These are phyloP conservation scores for Hyphochytrium catenoides DNA, from an alignment of 352 stramenopile species.

Conservation along the genomic window DNA sequence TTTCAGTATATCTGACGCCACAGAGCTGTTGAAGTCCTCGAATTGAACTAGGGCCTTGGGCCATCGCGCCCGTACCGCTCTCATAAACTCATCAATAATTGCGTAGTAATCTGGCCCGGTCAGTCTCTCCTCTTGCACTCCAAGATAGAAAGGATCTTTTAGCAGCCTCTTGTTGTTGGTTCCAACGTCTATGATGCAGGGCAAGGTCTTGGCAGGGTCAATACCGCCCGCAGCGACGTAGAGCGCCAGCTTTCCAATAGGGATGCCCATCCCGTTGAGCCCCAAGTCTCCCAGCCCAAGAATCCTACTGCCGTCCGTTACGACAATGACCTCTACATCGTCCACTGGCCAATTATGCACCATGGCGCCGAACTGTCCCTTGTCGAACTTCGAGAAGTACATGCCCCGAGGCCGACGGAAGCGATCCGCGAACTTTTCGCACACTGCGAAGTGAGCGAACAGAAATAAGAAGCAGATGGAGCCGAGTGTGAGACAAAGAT, in stretches of 20 bases:
- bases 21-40: constrained; percentile 73
- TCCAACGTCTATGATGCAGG: constrained; percentile 84
- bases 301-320: constrained; percentile 89
- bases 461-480: no score
- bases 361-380: constrained; percentile 59
- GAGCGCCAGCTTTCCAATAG: constrained; percentile 83
- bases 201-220: constrained; percentile 72
- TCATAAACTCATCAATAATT: constrained; percentile 84
- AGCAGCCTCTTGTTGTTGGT: constrained; percentile 84
- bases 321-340: constrained; percentile 89
- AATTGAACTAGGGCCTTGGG: constrained; percentile 85
- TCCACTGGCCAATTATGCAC: constrained; percentile 89
- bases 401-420: constrained; percentile 74
- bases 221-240: constrained; percentile 86
- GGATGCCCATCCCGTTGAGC: constrained; percentile 92
- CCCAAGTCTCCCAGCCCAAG: constrained; percentile 88
- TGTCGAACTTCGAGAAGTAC: constrained; percentile 81
- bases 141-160: constrained; percentile 83
- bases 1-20: constrained; percentile 66
- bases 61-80: constrained; percentile 53
- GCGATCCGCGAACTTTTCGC: constrained; percentile 66
- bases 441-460: constrained; percentile 23
- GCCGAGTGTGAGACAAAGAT: no score
- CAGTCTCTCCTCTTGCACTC: constrained; percentile 67
- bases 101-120: constrained; percentile 65